Base-by-base conservation (phyloP, 2,329 filamentous ascomycete genomes). In the Chaetothyriales sp. region DNA sequence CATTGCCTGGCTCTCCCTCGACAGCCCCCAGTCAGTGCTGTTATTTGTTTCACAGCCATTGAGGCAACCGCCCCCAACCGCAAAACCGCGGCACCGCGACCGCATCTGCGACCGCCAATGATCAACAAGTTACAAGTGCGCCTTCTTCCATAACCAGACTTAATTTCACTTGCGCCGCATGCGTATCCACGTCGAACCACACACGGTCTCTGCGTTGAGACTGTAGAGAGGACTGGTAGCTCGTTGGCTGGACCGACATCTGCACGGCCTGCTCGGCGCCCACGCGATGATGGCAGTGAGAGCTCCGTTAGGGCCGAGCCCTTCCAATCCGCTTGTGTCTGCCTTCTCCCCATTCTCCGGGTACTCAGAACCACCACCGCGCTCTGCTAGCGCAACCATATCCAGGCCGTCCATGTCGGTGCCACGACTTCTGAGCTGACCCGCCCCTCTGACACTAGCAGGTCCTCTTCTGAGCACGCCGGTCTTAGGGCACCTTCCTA, bases 221-320 rank as follows among this genome's bases (percentile, higher is more conserved):
- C 10, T 39, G 32, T 15, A 39, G 10, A 39, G 10, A 39, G 12
- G 32, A 15, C 32, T 39, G 32, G 32, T 39, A 39, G 32, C n/a
- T n/a, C n/a, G n/a, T 25, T 25, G 22, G 32, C 32, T 39, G 32
- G 8, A 39, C 32, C 32, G 32, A 15, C 10, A 39, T 15, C 28
- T 32, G 8, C 28, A 32, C 28, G 28, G 32, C 5, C 32, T 39
- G 4, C 32, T 25, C 22, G 6, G n/a, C n/a, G n/a, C n/a, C n/a
- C n/a, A 25, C 22, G 26, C 48, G 49, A 62, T 58, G 66, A 80
- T 80, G 77, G 77, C 77, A 64, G 70, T 81, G 64, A 74, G 79
- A 67, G 78, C 73, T 62, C 79, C 79, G 53, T 65, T 84, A 60
- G 71, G 79, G 61, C 76, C 78, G 55, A 83, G 80, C 54, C 76